Conservation (phyloP, 208 protist species). For the Crithidia thermophila region DNA sequence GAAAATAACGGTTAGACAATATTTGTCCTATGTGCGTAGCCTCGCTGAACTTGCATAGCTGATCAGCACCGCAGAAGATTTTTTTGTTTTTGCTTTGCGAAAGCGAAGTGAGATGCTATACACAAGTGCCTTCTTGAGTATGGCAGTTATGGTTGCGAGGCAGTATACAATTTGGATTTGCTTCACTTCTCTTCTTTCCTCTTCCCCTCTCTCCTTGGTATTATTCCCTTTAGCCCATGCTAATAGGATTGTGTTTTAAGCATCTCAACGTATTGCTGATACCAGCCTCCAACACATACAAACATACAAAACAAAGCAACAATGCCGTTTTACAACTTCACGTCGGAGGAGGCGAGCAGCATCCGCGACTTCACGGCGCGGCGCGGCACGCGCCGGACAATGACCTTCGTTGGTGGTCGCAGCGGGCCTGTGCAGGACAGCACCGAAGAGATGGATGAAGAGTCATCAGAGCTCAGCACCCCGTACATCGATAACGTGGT, state of each 20-base stretch:
- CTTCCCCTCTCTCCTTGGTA: not conserved
- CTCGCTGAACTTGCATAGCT: too few species aligned
- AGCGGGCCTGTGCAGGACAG: conserved; percentile 4
- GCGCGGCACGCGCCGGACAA: not conserved
- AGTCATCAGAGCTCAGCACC: not conserved
- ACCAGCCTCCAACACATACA: not conserved
- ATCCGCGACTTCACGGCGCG: conserved; percentile 19
- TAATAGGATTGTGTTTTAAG: not conserved
- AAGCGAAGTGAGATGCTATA: not conserved
- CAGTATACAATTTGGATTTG: too few species aligned
- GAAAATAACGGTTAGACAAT: too few species aligned
- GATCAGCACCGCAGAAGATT: not conserved
- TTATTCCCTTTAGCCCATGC: not conserved
- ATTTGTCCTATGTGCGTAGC: too few species aligned
- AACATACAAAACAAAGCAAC: not conserved
- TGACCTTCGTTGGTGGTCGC: conserved; percentile 12
- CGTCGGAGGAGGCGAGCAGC: conserved; percentile 12
- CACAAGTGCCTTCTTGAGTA: conserved; percentile 14
- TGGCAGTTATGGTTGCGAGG: too few species aligned
- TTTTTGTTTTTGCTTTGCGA: not conserved
- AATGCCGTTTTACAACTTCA: conserved; percentile 54
- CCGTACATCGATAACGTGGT: conserved; percentile 33
- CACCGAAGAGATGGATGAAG: not conserved
- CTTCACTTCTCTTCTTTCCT: conserved; percentile 3
- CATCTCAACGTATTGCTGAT: not conserved